Base-by-base conservation (phyloP, 2,329 filamentous ascomycete species). In the Mycogone perniciosa region DNA sequence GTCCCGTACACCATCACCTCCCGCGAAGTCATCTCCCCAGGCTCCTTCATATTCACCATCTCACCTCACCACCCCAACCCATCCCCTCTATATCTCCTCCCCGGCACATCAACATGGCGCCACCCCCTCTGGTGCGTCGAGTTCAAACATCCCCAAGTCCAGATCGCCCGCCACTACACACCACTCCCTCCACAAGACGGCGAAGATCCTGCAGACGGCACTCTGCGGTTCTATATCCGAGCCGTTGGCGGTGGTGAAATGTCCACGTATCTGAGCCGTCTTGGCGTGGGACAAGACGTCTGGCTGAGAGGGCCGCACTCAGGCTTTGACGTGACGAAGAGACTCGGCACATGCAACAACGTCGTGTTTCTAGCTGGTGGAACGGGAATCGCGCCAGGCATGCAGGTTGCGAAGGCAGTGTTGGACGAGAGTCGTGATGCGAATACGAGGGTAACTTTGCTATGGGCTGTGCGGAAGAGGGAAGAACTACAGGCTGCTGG, bases 161-260 rank as follows among this genome's bases (percentile, higher is more conserved):
- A 96, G 69, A 95, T 99, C 59, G 88, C 89, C 40, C 75, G 93
- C 55, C 84, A 89, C 52, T 99, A 99, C 69, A 97, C 93, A 4
- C 90, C 92, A 1, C 73, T 99, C 0, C 92, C 89, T 0, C 77
- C 82, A 0, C 29, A 58, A 0, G 47, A 54, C 1, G 58, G 46
- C 4, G 59, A 63, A 10, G 61, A 67, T 2, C 60, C 59, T 2
- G 59, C 65, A n/a, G 60, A 62, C 33, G 70, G 74, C 38, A 65
- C 71, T 2, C 62, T 96, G 49, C 76, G 86, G 7, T 84, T 97
- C 54, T 77, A 95, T 54, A 84, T 97, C 47, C 82, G 91, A n/a
- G 79, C 77, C 53, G 82, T 96, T 59, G 76, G 80, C 8, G 81
- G 82, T 42, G 93, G 92, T 11, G 92, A 97, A 66, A 87, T 97